Percentiles rank a stretch among this genome's conserved stretches.
phyloP scores from a whole-genome alignment of 495 filamentous ascomycete species.

The Hyaloscypha variabilis region DNA sequence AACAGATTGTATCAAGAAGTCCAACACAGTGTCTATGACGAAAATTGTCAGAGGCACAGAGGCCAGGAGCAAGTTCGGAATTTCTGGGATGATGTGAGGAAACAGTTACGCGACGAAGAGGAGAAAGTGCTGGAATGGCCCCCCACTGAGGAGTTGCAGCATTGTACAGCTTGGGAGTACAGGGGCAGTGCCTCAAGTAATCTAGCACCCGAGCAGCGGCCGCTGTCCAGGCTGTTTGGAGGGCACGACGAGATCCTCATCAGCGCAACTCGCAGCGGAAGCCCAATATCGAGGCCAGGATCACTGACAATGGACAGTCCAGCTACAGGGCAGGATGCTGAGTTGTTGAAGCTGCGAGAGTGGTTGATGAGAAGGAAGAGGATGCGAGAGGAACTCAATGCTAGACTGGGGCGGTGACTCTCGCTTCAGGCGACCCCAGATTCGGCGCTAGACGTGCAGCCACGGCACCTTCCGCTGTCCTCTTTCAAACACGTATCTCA shows the following conservation, averaged over 20 bases:
- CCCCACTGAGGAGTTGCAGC: not conserved
- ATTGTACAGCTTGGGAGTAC: not conserved
- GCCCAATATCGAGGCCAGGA: not conserved
- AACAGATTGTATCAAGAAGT: slow-evolving; percentile 16
- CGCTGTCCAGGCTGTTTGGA: too few species aligned
- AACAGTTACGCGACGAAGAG: slow-evolving; percentile 6
- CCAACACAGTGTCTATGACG: not conserved
- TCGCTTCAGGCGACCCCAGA: not conserved
- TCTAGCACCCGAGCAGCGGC: not conserved
- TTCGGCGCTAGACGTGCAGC: not conserved
- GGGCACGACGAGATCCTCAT: not conserved
- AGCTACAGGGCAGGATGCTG: not conserved
- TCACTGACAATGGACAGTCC: not conserved
- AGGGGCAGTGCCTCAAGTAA: not conserved
- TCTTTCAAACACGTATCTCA: slow-evolving; percentile 21
- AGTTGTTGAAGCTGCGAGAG: slow-evolving; percentile 1
- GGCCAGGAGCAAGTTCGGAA: slow-evolving; percentile 15
- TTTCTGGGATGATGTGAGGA: slow-evolving; percentile 28
- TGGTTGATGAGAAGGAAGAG: not conserved
- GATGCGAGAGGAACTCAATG: too few species aligned
- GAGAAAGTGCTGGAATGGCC: slow-evolving; percentile 2
- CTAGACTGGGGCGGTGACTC: too few species aligned
- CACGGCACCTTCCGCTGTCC: slow-evolving; percentile 3
- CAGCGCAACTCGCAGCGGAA: not conserved
- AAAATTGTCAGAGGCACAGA: not conserved